Percentiles rank a stretch among this genome's conserved stretches.
These are phyloP conservation scores for Mortierella sp. DNA, from an alignment of 371 early-diverging fungal species.

Conservation along the genomic window DNA sequence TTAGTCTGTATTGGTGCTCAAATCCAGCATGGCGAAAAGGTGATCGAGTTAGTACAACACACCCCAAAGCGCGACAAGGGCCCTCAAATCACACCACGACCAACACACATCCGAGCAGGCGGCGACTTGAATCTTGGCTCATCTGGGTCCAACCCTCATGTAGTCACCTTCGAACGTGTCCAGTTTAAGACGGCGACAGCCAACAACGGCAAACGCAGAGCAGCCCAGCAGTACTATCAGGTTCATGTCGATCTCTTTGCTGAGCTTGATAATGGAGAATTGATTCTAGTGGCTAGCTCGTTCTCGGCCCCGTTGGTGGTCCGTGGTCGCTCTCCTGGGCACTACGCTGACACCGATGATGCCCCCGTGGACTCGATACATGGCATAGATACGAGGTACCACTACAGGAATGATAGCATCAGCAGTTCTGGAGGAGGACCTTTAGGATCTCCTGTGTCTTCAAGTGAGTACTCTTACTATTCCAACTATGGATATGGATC, in stretches of 20 bases:
- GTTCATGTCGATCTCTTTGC: slow-evolving; percentile 79
- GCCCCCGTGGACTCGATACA: slow-evolving; percentile 10
- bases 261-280: slow-evolving; percentile 62
- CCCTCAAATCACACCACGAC: slow-evolving; percentile 80
- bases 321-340: slow-evolving; percentile 93
- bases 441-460: slow-evolving; percentile 24
- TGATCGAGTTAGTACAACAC: slow-evolving; percentile 89
- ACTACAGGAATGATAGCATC: slow-evolving; percentile 48
- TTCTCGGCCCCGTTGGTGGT: slow-evolving; percentile 91
- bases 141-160: slow-evolving; percentile 64
- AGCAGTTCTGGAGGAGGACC: slow-evolving; percentile 36
- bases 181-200: slow-evolving; percentile 97
- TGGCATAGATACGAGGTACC: slow-evolving; percentile 15
- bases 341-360: slow-evolving; percentile 78
- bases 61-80: slow-evolving; percentile 96
- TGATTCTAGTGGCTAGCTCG: slow-evolving; percentile 71
- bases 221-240: slow-evolving; percentile 93
- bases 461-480: slow-evolving; percentile 41
- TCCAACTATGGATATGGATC: slow-evolving; percentile 31
- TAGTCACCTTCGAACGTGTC: slow-evolving; percentile 90
- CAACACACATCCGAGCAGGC: slow-evolving; percentile 69
- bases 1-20: slow-evolving; percentile 78
- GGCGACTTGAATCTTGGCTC: slow-evolving; percentile 66
- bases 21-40: slow-evolving; percentile 75
- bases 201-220: slow-evolving; percentile 90